Evolutionary conservation across 192 early-diverging fungal species (phyloP).

Genomic region (Rhizophagus prolifer): DNA sequence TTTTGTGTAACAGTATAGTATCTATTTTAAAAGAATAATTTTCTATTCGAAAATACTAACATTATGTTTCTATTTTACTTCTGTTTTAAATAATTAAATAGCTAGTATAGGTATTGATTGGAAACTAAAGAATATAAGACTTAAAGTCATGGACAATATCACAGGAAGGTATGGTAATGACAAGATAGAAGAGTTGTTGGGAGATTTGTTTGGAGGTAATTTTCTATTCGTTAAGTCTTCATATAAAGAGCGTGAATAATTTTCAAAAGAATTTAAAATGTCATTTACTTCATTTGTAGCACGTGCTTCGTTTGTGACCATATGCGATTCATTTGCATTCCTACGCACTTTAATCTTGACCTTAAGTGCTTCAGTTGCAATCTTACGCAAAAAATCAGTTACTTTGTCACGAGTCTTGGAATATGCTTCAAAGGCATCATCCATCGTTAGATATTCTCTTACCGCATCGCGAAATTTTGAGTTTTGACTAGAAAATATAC

Average conservation of each 20-base stretch:
- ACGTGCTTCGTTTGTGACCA: too few species aligned
- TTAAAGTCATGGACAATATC: background rate
- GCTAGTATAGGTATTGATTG: too few species aligned
- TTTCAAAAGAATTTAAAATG: background rate
- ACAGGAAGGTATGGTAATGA: slow-evolving; percentile 4
- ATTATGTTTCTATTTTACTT: too few species aligned
- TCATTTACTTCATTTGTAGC: too few species aligned
- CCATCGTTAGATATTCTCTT: background rate
- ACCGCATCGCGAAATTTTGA: background rate
- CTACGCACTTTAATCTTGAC: too few species aligned
- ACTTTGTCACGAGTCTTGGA: background rate
- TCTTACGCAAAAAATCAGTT: background rate
- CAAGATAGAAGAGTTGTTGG: background rate
- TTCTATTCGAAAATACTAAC: too few species aligned
- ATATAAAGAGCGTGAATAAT: background rate
- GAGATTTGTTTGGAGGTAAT: background rate
- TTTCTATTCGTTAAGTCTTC: background rate
- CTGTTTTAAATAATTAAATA: too few species aligned
- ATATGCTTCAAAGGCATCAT: slow-evolving; percentile 3
- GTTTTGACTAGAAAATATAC: background rate
- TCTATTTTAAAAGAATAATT: too few species aligned
- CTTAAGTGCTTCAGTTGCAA: too few species aligned
- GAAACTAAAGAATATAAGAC: background rate
- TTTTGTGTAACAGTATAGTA: too few species aligned
- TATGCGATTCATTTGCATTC: too few species aligned